Evolutionary conservation across 352 stramenopile genomes (phyloP), one percentile per base, ranked within the genome.

Genomic region (Globisporangium cylindrosporum): DNA sequence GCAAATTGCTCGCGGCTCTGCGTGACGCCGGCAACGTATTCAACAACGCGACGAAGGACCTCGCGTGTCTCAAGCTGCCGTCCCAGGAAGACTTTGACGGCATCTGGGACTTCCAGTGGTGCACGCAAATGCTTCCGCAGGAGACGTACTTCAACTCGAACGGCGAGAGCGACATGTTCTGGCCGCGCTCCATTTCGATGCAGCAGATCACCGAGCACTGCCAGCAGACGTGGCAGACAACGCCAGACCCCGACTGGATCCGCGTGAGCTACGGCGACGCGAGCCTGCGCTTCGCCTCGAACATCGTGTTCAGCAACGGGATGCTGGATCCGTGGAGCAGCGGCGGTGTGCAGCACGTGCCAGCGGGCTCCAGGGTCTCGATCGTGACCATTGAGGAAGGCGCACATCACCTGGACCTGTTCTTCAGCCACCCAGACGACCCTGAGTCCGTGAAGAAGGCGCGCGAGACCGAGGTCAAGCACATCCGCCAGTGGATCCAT

Each of bases 231-330:
- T 97, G 86, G 86, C 64, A 80, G 59, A 81, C 80, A 29, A 89
- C 78, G 9, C 90, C 90, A 0, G 77, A 94, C 43, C 81, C 86
- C n/a, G 59, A 90, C 53, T 91, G 80, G 70, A 92, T 94, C 59
- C 86, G 85, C 48, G 77, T 88, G 36, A 84, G 73, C 59, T 97
- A 94, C 64, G 90, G 90, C 32, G 88, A 93, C 57, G 72, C 68
- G 20, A 58, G 76, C 46, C 63, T 96, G 34, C 72, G 77, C 1
- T 78, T 68, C 7, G 82, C 80, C 25, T 97, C 92, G 36, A 98
- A 98, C 67, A 98, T 99, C 63, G 88, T 99, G 18, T 98, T 98
- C 62, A 98, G 90, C 61, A 98, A 98, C 73, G 96, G 96, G 15
- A 73, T 95, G 18, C 73, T 98, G 5, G 96, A 99, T 68, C 96